phyloP scores from a whole-genome alignment of 1,139 yeast species.

The Yamadazyma epiphylla region DNA sequence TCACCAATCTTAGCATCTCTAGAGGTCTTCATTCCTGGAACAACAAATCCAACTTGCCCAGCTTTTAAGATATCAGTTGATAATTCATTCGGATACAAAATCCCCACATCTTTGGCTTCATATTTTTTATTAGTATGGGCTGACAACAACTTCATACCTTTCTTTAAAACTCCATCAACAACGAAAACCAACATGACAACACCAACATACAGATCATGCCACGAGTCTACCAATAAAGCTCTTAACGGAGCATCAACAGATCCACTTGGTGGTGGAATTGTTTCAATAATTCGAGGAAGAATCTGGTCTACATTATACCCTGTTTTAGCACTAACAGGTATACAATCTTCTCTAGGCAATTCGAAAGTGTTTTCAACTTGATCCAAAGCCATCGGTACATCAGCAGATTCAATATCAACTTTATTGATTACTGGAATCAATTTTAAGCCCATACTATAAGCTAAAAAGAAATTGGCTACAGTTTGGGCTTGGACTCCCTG shows the following conservation, averaged over 20 bases:
- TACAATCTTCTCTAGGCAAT: slow-evolving; percentile 66
- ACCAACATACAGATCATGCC: slow-evolving; percentile 94
- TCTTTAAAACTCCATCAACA: slow-evolving; percentile 74
- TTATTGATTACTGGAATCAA: slow-evolving; percentile 89
- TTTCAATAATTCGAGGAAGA: slow-evolving; percentile 74
- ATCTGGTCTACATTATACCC: slow-evolving; percentile 75
- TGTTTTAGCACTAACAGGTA: slow-evolving; percentile 89
- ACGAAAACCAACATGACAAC: slow-evolving; percentile 85
- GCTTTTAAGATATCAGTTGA: slow-evolving; percentile 63
- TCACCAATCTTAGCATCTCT: slow-evolving; percentile 90
- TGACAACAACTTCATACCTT: slow-evolving; percentile 72
- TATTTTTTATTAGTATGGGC: slow-evolving; percentile 75
- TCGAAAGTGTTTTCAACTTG: slow-evolving; percentile 86
- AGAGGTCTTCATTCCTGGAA: slow-evolving; percentile 90
- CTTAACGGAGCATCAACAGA: slow-evolving; percentile 53
- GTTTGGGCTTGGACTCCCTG: slow-evolving; percentile 99
- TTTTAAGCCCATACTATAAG: slow-evolving; percentile 78
- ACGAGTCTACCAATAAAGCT: slow-evolving; percentile 85
- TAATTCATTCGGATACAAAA: slow-evolving; percentile 86
- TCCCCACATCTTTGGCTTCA: slow-evolving; percentile 90
- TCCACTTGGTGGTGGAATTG: slow-evolving; percentile 73
- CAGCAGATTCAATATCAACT: slow-evolving; percentile 86
- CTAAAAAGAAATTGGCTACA: slow-evolving; percentile 89
- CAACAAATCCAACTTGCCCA: slow-evolving; percentile 92
- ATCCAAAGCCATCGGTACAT: slow-evolving; percentile 73